phyloP scores from a whole-genome alignment of 805 yeast species.

The Candida pini region DNA sequence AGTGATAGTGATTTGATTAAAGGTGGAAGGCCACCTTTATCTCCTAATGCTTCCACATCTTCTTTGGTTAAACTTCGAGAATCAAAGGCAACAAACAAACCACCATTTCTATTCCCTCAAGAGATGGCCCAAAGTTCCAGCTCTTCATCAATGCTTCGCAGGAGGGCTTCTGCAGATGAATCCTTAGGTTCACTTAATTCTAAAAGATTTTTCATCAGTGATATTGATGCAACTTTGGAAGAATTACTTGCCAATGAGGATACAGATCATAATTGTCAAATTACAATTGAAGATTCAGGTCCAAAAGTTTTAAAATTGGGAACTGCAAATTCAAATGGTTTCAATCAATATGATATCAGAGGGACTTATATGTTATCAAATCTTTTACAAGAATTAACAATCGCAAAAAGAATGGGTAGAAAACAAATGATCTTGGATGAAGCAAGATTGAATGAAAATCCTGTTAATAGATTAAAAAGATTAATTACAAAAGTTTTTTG shows the following conservation, averaged over 20 bases:
- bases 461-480: slow-evolving; percentile 70
- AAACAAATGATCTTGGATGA: slow-evolving; percentile 77
- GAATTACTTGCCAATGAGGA: slow-evolving; percentile 73
- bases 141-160: slow-evolving; percentile 15
- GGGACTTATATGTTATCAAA: slow-evolving; percentile 91
- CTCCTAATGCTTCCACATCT: slow-evolving; percentile 17
- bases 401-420: slow-evolving; percentile 77
- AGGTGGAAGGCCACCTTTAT: slow-evolving; percentile 1
- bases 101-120: background rate
- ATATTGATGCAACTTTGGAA: slow-evolving; percentile 66
- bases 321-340: slow-evolving; percentile 82
- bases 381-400: slow-evolving; percentile 79
- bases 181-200: slow-evolving; percentile 28
- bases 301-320: slow-evolving; percentile 78
- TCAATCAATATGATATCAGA: slow-evolving; percentile 61
- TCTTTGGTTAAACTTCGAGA: slow-evolving; percentile 14
- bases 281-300: slow-evolving; percentile 79
- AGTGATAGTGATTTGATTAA: no score
- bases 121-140: background rate
- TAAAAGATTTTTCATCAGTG: slow-evolving; percentile 61
- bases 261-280: slow-evolving; percentile 79
- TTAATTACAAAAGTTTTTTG: slow-evolving; percentile 75
- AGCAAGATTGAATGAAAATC: slow-evolving; percentile 78
- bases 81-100: slow-evolving; percentile 7
- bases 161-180: slow-evolving; percentile 55